Percentiles rank a stretch among this genome's conserved stretches.
Evolutionary conservation across 176 grass and related monocot genomes (phyloP).

Genomic region (Triticum dicoccoides): DNA sequence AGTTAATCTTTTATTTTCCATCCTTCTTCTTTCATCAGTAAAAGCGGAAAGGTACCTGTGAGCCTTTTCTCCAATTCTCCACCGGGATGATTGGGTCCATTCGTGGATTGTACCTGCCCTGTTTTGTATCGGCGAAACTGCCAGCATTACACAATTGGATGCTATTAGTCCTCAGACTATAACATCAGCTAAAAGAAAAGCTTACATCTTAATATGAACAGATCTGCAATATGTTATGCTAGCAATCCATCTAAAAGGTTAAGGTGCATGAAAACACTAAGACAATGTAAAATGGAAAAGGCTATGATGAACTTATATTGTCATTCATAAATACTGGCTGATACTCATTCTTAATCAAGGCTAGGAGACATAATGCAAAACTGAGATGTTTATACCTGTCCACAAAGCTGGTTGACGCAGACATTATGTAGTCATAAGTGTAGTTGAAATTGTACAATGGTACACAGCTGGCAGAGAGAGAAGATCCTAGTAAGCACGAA

Average conservation of each 20-base stretch:
- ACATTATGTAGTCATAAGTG: conserved; percentile 97
- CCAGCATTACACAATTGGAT: conserved; percentile 45
- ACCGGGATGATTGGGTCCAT: conserved; percentile 85
- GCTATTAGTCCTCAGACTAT: conserved; percentile 23
- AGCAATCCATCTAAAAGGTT: not conserved
- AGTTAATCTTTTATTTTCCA: not conserved
- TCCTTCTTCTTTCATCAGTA: not conserved
- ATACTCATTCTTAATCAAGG: conserved; percentile 22
- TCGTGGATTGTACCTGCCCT: conserved; percentile 94
- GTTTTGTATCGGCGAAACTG: conserved; percentile 99
- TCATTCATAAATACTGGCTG: conserved; percentile 9
- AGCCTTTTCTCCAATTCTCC: conserved; percentile 97
- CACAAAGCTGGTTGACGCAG: conserved; percentile 83
- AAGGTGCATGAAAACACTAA: not conserved
- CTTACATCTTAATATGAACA: conserved; percentile 22
- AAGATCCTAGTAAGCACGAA: conserved; percentile 42
- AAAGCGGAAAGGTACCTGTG: conserved; percentile 62
- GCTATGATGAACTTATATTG: not conserved
- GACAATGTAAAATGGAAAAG: not conserved
- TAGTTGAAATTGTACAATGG: conserved; percentile 98
- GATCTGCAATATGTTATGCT: conserved; percentile 2
- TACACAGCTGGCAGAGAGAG: conserved; percentile 83
- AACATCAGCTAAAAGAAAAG: conserved; percentile 1
- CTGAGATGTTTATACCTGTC: conserved; percentile 73
- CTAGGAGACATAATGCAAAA: not conserved